Percentiles rank a stretch among this genome's conserved stretches.
Conservation (phyloP, 257 asterid species). For the Solanum medicagineum region DNA sequence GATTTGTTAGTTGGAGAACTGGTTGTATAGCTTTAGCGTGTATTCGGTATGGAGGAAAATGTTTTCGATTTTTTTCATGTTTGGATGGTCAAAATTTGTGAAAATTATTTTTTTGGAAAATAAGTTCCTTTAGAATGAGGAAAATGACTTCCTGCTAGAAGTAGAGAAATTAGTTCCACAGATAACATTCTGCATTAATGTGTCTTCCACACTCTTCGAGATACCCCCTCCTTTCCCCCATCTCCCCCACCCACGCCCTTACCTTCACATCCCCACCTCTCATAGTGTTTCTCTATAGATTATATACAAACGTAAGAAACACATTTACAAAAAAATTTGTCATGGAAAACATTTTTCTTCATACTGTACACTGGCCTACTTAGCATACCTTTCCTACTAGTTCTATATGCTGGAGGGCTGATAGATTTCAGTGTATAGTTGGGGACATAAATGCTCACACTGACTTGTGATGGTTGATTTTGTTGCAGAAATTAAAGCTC, state of each 20-base stretch:
- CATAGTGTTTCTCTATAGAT: too few relatives aligned
- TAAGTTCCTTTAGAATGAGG: not conserved
- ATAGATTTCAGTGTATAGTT: not conserved
- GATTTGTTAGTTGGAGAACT: not conserved
- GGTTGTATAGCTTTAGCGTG: not conserved
- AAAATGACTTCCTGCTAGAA: not conserved
- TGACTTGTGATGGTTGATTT: not conserved
- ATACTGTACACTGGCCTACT: not conserved
- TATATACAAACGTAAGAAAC: too few relatives aligned
- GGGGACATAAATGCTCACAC: not conserved
- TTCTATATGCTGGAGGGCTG: not conserved
- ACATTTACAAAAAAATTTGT: too few relatives aligned
- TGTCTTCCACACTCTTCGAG: not conserved
- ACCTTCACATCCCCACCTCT: too few relatives aligned
- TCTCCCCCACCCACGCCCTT: not conserved
- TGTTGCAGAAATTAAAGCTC: conserved; percentile 77
- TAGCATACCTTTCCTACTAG: not conserved
- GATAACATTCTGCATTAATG: not conserved
- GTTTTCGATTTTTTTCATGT: not conserved
- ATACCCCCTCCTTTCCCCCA: not conserved
- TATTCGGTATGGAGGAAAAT: not conserved
- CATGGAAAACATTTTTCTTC: too few relatives aligned
- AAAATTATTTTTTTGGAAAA: not conserved
- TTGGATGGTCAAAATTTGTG: not conserved
- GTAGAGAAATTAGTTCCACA: not conserved